Conservation (phyloP, 2,329 filamentous ascomycete genomes). For the Penicillium sp. region DNA sequence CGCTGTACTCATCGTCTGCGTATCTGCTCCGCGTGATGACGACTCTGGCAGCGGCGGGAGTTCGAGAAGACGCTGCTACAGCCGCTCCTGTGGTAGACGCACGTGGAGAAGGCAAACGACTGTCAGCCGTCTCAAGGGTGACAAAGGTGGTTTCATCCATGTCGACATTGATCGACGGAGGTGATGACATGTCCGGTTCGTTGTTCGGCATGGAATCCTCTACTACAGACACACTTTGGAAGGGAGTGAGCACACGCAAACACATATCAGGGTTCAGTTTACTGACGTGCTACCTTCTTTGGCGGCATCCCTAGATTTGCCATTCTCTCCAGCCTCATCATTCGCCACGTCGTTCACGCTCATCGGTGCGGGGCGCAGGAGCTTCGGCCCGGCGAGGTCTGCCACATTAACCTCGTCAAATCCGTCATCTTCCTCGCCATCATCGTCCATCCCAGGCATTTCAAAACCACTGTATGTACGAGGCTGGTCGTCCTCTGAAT, state of each 20-base stretch:
- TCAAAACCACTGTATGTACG: conserved; percentile 75
- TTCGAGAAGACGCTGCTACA: conserved; percentile 9
- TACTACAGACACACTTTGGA: conserved; percentile 25
- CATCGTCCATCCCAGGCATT: conserved; percentile 58
- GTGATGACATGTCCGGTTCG: conserved; percentile 2
- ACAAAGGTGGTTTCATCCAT: conserved; percentile 19
- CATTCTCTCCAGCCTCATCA: conserved; percentile 14
- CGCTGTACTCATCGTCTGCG: conserved; percentile 11
- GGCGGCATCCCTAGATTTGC: conserved; percentile 8
- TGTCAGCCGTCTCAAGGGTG: conserved; percentile 15
- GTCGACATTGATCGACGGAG: conserved; percentile 10
- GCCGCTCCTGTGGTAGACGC: conserved; percentile 8
- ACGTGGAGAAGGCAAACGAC: conserved; percentile 4
- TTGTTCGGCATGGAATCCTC: conserved; percentile 21
- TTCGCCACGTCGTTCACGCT: conserved; percentile 16
- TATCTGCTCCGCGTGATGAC: conserved; percentile 7
- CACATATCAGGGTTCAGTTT: conserved; percentile 25
- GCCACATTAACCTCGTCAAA: conserved; percentile 53
- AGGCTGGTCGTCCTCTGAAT: conserved; percentile 55
- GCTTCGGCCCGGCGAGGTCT: conserved; percentile 62
- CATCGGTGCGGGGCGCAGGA: conserved; percentile 46
- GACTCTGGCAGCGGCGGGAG: conserved; percentile 4
- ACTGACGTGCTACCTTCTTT: conserved; percentile 36
- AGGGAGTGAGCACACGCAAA: conserved; percentile 25
- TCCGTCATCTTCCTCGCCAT: conserved; percentile 53